These are phyloP conservation scores for Rhodomyrtus tomentosa DNA, from an alignment of 345 rosid genomes.

Conservation along the genomic window DNA sequence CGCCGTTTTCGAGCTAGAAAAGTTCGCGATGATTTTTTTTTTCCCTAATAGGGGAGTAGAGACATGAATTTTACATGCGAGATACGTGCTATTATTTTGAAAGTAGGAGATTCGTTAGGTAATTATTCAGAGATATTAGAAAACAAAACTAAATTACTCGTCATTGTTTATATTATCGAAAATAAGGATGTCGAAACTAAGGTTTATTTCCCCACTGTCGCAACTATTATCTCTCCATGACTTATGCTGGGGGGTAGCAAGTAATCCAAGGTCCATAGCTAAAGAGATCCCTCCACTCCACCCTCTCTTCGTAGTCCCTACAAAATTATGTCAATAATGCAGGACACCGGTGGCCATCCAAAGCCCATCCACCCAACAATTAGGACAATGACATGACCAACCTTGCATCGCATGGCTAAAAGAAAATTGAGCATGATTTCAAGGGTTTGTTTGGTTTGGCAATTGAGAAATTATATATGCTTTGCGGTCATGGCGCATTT, in stretches of 20 bases:
- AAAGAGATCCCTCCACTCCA: neutral
- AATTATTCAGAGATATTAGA: neutral
- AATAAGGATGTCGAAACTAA: neutral
- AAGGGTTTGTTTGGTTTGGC: neutral
- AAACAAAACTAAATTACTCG: neutral
- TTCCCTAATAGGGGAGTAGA: neutral
- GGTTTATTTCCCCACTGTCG: neutral
- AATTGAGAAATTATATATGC: neutral
- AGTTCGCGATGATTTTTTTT: neutral
- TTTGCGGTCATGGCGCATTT: neutral
- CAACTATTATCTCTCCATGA: neutral
- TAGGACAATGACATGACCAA: neutral
- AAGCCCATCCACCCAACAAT: neutral
- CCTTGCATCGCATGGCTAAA: neutral
- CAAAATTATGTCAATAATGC: neutral
- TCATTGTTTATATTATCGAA: neutral
- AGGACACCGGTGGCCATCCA: neutral
- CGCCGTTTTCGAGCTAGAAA: neutral
- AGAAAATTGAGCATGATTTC: neutral
- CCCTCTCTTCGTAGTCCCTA: neutral
- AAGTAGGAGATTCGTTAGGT: neutral
- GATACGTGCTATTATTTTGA: too few relatives aligned
- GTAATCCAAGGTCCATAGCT: neutral
- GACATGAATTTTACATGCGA: neutral
- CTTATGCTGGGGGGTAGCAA: neutral